Evolutionary conservation across 768 basidiomycete genomes (phyloP), one percentile per base, ranked within the genome.

Genomic region (Sporobolomyces roseus): DNA sequence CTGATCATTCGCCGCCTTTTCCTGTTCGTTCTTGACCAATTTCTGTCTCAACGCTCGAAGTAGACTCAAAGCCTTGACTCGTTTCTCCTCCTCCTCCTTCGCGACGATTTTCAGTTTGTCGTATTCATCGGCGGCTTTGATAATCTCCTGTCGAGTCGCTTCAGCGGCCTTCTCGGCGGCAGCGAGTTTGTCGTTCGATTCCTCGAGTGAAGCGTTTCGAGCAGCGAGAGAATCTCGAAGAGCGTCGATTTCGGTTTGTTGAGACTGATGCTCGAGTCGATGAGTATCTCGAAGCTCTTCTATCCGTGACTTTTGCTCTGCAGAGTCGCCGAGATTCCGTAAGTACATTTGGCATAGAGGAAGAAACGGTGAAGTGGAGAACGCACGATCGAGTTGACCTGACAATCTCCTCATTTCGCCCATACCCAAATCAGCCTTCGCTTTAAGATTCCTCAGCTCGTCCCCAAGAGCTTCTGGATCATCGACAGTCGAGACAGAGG

Each of bases 21-120:
- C 86, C 77, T 92, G 93, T 79, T 98, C 94, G 8, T 91, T 87
- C 77, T 92, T 97, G 33, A 97, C 91, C n/a, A 94, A 81, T 78
- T 97, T 99, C 79, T 92, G 88, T 63, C 96, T 81, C n/a, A 98
- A 90, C 2, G 92, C 92, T 80, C 97, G 97, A 65, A 99, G 81
- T 32, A 97, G 80, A 58, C 87, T 88, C 72, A 98, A 88, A 0
- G 93, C 93, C 76, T 98, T 99, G 25, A 87, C 85, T 17, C 94
- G 86, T 79, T 99, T 98, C 79, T 99, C 96, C 78, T 98, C 96
- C 77, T 98, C 96, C 68, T 97, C 93, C 78, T 90, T 96, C 8
- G 86, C 87, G 14, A 81, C 63, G 25, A 80, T 84, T 53, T 86
- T 83, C 1, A 87, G 78, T 64, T 96, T 90, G 23, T 81, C 78